Base-by-base conservation (phyloP, 352 stramenopile species). In the Pythium scleroteichum region DNA sequence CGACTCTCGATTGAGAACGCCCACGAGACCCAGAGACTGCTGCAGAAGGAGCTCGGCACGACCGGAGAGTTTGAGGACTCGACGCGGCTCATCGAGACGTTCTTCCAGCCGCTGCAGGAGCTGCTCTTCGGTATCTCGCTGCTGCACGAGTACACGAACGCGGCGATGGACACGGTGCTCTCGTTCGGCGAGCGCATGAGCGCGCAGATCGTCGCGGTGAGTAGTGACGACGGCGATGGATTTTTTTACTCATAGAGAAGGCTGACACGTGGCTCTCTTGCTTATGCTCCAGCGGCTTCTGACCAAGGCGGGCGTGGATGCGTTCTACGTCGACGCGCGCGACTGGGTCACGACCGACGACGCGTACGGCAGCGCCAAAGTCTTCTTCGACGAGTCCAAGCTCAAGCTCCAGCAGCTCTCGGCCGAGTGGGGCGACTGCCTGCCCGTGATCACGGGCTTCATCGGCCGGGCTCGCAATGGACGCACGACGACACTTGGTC, bases 401-500 rank as follows among this genome's bases (percentile, higher is more conserved):
- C 59, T 68, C 33, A 88, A 90, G 48, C 64, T 94, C 1, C 69
- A 82, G 40, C 24, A 70, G 13, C 55, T 90, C 3, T 57, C 73
- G 0, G 40, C 29, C 12, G 45, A 72, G 17, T 92, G 82, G 82
- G 72, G 71, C 3, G 59, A 64, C 4, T 66, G 67, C 12, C 45
- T 94, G 19, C 82, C 83, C 1, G 76, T 92, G 4, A 91, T 92
- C 50, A 94, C 85, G 20, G 85, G 85, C 10, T 94, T 92, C 51
- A 91, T 94, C 45, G 85, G 73, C 22, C 66, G 71, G 20, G 79
- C 79, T 0, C 75, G 62, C 13, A 82, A 62, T 49, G 85, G 83
- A 1, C 78, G 82, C 13, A 94, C 85, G 0, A 92, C 85, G n/a
- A 94, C 85, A 4, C 66, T 94, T 20, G 85, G 85, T 45, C 76